phyloP scores from a whole-genome alignment of 306 rosid genomes.

The Quercus alba region DNA sequence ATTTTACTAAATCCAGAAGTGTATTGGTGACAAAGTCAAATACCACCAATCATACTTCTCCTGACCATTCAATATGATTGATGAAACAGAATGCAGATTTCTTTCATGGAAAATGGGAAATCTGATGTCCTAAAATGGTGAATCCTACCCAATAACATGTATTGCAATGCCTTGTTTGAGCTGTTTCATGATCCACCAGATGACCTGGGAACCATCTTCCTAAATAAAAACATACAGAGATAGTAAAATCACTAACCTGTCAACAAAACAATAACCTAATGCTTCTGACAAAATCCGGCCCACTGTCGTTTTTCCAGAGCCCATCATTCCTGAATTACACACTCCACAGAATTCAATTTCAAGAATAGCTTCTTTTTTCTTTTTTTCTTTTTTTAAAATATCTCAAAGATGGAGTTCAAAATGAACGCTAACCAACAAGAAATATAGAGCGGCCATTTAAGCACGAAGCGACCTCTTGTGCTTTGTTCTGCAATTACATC shows the following conservation, averaged over 20 bases:
- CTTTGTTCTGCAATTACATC: conserved; percentile 1
- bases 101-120: background rate
- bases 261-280: conserved; percentile 14
- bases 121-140: background rate
- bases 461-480: conserved; percentile 3
- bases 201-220: background rate
- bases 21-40: background rate
- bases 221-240: background rate
- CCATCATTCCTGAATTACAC: conserved; percentile 10
- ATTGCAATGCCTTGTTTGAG: background rate
- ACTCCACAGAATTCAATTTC: background rate
- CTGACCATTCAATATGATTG: background rate
- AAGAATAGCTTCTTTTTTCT: background rate
- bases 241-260: conserved; percentile 3
- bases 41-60: background rate
- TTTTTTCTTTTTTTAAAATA: background rate
- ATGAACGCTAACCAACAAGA: background rate
- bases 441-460: conserved; percentile 9
- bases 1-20: background rate
- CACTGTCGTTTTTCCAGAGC: conserved; percentile 16
- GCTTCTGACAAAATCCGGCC: conserved; percentile 12
- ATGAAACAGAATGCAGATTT: background rate
- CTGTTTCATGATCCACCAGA: background rate
- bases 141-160: background rate
- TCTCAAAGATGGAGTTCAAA: background rate